Percentiles rank a stretch among this genome's conserved stretches.
phyloP scores from a whole-genome alignment of 805 yeast species.

The Starmerella lactis-condensi region DNA sequence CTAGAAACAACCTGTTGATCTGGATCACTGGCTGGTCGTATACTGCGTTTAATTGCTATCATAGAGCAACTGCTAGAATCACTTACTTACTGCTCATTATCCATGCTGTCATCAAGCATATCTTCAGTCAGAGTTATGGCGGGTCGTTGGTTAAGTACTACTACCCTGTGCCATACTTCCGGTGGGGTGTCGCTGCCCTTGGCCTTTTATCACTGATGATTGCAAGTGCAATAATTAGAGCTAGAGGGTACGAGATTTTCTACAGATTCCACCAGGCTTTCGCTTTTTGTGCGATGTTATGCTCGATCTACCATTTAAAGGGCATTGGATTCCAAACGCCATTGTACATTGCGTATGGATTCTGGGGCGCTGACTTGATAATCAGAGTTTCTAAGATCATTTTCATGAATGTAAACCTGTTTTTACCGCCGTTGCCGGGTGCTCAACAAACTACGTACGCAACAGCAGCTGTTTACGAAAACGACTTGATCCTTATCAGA shows the following conservation, averaged over 20 bases:
- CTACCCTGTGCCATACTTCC: constrained; percentile 22
- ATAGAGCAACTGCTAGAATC: constrained; percentile 38
- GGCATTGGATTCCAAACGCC: constrained; percentile 38
- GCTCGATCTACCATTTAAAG: constrained; percentile 37
- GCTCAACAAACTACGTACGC: constrained; percentile 21
- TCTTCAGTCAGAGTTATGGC: constrained; percentile 23
- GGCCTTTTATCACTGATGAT: constrained; percentile 25
- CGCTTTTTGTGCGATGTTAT: constrained; percentile 34
- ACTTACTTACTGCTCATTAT: constrained; percentile 27
- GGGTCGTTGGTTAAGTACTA: constrained; percentile 20
- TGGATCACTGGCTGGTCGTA: constrained; percentile 42
- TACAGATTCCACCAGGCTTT: constrained; percentile 35
- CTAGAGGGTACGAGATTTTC: constrained; percentile 36
- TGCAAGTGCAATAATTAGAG: constrained; percentile 35
- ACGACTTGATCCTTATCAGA: constrained; percentile 32
- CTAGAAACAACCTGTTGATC: constrained; percentile 43
- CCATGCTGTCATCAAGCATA: constrained; percentile 35
- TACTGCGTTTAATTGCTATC: constrained; percentile 38
- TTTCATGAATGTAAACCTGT: constrained; percentile 20
- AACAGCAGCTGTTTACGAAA: constrained; percentile 26
- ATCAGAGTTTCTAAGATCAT: constrained; percentile 36
- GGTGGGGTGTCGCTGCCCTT: constrained; percentile 23
- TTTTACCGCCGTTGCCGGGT: constrained; percentile 24
- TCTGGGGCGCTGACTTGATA: constrained; percentile 53
- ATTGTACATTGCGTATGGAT: constrained; percentile 34